Evolutionary conservation across 768 basidiomycete species (phyloP), one percentile per base, ranked within the genome.

Genomic region (Boletus rubropictus): DNA sequence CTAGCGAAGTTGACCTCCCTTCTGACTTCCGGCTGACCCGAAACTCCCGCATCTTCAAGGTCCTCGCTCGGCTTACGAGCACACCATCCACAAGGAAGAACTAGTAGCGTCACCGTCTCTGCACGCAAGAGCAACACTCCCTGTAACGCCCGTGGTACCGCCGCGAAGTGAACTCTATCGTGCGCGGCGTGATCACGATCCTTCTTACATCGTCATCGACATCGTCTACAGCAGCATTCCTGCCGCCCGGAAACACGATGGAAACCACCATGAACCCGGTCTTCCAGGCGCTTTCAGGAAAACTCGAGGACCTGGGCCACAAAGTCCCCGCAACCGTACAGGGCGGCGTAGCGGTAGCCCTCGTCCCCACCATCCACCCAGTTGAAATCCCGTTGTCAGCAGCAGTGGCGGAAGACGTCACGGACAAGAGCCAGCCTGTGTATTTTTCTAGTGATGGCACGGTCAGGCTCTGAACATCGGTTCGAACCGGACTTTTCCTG

Each of bases 111-210:
- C 33, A 43, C 59, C 7, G 62, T 64, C 12, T 66, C 64, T 24
- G 40, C 57, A 17, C 52, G 62, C n/a, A 46, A 56, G 17, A 50
- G 53, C 42, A 44, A 42, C 28, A 56, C 64, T 0, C 52, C 62
- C 5, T 66, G 62, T 42, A 50, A 48, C 21, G 62, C 62, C 17
- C 66, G 62, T 38, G 51, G 46, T 14, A 11, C 29, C 56, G 62
- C 11, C 59, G 62, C n/a, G 45, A 42, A 7, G 38, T 36, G 0
- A 47, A 44, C 15, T 32, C 62, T 0, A 6, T 64, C 3, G 28
- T 66, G 25, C 56, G 54, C 22, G 62, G 64, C 5, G 46, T 64
- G 18, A 66, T 64, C 43, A 47, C 50, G 35, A 50, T 63, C 53
- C 61, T 3, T 49, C 27, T 14, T 45, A 24, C 4, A 46, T 65